Evolutionary conservation across 2,329 filamentous ascomycete genomes (phyloP), one percentile per base, ranked within the genome.

Genomic region (Tolypocladium ovalisporum): DNA sequence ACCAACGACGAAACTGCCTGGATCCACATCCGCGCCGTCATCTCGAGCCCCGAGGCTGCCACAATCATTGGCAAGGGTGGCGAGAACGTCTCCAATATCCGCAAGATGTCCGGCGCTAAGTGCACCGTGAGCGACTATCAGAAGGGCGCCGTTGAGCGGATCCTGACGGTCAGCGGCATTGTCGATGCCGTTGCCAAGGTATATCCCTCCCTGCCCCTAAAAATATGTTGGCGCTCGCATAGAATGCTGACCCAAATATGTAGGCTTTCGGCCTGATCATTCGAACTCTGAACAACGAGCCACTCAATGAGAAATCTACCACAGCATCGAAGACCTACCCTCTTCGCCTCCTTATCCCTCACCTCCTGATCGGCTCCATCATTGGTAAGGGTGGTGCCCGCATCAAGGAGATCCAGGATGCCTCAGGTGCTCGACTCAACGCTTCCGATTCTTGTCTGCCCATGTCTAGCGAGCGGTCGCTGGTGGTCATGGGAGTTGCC

Each of bases 121-220:
- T 99, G 94, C 79, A 99, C 94, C 53, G 94, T 99, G 65, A 97
- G 92, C 76, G 94, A 99, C 75, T 99, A 97, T 69, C 89, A 95
- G 65, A 90, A 96, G 69, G 94, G 94, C 63, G 94, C 94, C 57
- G 92, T 97, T 37, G 94, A 99, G 79, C 90, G 94, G 70, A 97
- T 99, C 68, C 80, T 99, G 68, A 99, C 94, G 36, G 94, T 99
- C 60, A 97, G 93, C 73, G 94, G 94, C 61, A 87, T 90, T 63
- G 93, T 97, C 64, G 94, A 99, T 76, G 93, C 93, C 65, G 92
- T 92, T 63, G 94, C 94, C 65, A 99, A 99, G 85, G 90, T 93
- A 79, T 66, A 79, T 55, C 56, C 52, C n/a, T 42, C 15, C 9
- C 36, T 51, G 32, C 15, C n/a, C 49, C 24, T n/a, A 8, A 19